Conservation (phyloP, 192 early-diverging fungal species). For the Phycomyces blakesleeanus region DNA sequence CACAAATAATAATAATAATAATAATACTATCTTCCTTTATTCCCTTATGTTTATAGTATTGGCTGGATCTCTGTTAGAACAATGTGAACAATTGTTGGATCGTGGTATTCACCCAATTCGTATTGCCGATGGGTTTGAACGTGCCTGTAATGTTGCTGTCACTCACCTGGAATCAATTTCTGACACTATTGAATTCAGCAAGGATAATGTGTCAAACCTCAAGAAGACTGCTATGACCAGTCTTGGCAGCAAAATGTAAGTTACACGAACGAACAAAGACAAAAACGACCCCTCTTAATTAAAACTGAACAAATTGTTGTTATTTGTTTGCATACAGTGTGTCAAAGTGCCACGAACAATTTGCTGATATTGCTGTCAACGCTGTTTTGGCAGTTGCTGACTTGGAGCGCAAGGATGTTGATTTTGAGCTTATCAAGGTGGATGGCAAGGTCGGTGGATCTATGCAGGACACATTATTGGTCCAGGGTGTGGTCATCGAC, state of each 20-base stretch:
- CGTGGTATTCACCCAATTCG: constrained; percentile 98
- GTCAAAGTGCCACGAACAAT: constrained; percentile 97
- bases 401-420: constrained; percentile 97
- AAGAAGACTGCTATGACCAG: constrained; percentile 95
- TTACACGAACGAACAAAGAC: too few species aligned
- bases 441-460: constrained; percentile 99
- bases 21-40: too few species aligned
- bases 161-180: constrained; percentile 88
- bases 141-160: constrained; percentile 93
- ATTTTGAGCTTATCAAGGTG: constrained; percentile 99
- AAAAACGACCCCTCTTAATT: too few species aligned
- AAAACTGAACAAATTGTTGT: too few species aligned
- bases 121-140: constrained; percentile 97
- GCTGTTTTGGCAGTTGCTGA: constrained; percentile 97
- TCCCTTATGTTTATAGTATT: constrained; percentile 62
- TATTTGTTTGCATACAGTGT: too few species aligned
- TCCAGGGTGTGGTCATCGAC: constrained; percentile 98
- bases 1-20: too few species aligned
- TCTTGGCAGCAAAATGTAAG: constrained; percentile 96
- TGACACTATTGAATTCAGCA: constrained; percentile 83
- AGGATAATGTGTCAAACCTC: constrained; percentile 78
- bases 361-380: constrained; percentile 97
- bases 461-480: constrained; percentile 86
- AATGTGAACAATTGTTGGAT: constrained; percentile 92
- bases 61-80: constrained; percentile 95